Evolutionary conservation across 164 flowering plant genomes (phyloP).

Genomic region (Annona cherimola): DNA sequence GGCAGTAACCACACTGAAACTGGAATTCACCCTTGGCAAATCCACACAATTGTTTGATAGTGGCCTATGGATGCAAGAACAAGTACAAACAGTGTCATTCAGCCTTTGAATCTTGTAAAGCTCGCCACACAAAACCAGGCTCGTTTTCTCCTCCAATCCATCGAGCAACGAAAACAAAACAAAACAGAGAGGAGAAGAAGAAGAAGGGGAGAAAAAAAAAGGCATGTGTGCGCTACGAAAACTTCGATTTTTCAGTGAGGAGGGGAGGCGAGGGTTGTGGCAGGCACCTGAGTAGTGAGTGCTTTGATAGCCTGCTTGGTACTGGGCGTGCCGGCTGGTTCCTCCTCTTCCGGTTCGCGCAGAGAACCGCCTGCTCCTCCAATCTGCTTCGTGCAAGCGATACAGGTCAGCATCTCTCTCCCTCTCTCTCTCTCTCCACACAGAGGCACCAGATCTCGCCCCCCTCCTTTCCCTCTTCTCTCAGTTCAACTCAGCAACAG

Average conservation of each 20-base stretch:
- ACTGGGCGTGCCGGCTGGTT: conserved; percentile 39
- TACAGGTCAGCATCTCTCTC: conserved; percentile 70
- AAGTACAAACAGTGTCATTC: background rate
- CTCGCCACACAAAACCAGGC: background rate
- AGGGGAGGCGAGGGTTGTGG: background rate
- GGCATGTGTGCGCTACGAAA: too few species aligned
- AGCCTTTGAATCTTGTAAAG: background rate
- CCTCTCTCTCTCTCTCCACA: background rate
- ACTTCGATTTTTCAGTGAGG: too few species aligned
- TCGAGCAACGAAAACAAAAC: too few species aligned
- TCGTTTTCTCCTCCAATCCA: background rate
- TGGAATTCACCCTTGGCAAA: background rate
- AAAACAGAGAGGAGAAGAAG: too few species aligned
- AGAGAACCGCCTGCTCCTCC: conserved; percentile 37
- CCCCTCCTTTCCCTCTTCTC: too few species aligned
- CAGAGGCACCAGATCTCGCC: background rate
- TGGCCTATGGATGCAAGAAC: background rate
- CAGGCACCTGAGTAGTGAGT: conserved; percentile 61
- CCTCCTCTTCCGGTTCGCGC: conserved; percentile 34
- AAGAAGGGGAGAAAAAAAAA: too few species aligned
- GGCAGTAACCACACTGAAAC: background rate
- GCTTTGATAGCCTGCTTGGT: conserved; percentile 65
- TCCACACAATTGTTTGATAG: background rate
- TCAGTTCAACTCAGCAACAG: too few species aligned
- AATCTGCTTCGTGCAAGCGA: conserved; percentile 81